A percentile compares a stretch with the other conserved stretches of the same genome.
Evolutionary conservation across 805 yeast species (phyloP).

Genomic region (Ogataea philodendri): DNA sequence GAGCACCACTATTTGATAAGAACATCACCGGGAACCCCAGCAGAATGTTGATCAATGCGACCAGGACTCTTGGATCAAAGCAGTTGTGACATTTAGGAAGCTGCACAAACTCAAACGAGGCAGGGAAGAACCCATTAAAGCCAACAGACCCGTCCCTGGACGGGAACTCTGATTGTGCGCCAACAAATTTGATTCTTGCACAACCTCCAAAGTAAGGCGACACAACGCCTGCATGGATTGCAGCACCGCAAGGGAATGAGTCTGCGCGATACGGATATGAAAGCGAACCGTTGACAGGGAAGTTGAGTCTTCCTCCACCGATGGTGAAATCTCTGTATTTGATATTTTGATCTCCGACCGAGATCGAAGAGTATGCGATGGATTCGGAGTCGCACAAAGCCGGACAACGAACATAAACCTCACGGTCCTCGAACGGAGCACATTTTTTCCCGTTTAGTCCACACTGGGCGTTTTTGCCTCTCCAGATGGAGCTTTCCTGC

Average conservation of each 20-base stretch:
- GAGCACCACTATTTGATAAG: constrained; percentile 38
- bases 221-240: constrained; percentile 78
- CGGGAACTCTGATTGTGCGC: constrained; percentile 49
- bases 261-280: constrained; percentile 79
- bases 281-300: constrained; percentile 28
- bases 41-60: constrained; percentile 56
- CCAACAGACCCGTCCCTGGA: constrained; percentile 52
- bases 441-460: constrained; percentile 71
- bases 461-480: constrained; percentile 72
- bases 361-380: constrained; percentile 69
- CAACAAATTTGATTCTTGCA: constrained; percentile 57
- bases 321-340: constrained; percentile 71
- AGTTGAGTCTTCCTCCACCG: constrained; percentile 63
- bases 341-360: constrained; percentile 66
- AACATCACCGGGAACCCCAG: constrained; percentile 63
- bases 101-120: constrained; percentile 61
- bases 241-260: constrained; percentile 87
- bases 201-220: constrained; percentile 80
- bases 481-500: constrained; percentile 55
- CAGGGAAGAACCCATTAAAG: constrained; percentile 73
- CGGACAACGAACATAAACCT: constrained; percentile 72
- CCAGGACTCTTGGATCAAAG: constrained; percentile 61
- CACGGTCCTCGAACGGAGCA: constrained; percentile 41
- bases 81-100: constrained; percentile 57
- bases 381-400: constrained; percentile 81